These are phyloP conservation scores for Amauroascus verrucosus DNA, from an alignment of 2,329 filamentous ascomycete genomes.

Conservation along the genomic window DNA sequence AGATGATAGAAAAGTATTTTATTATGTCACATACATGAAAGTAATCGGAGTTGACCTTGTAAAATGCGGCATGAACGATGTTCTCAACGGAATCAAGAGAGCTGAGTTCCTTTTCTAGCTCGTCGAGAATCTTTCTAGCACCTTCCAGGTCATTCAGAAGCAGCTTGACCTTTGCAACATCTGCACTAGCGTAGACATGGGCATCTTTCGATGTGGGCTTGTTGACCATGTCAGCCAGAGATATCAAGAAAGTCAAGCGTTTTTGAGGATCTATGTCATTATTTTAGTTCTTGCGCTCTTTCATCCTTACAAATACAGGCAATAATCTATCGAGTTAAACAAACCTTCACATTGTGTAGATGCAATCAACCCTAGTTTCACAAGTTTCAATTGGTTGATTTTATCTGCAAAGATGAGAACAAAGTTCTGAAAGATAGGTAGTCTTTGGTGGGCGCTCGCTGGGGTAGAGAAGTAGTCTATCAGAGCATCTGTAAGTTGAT, in stretches of 20 bases:
- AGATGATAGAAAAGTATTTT: slow-evolving; percentile 6
- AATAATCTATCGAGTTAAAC: too few species aligned
- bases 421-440: slow-evolving; percentile 88
- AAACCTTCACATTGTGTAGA: slow-evolving; percentile 59
- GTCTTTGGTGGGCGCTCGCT: slow-evolving; percentile 70
- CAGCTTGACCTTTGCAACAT: slow-evolving; percentile 79
- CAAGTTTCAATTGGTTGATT: slow-evolving; percentile 97
- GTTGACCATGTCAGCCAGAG: slow-evolving; percentile 78
- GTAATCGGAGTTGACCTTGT: slow-evolving; percentile 88
- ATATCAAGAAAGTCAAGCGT: slow-evolving; percentile 71
- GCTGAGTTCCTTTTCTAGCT: too few species aligned
- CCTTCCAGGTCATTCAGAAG: slow-evolving; percentile 68
- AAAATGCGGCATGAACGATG: slow-evolving; percentile 91
- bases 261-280: too few species aligned
- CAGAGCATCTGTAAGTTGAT: slow-evolving; percentile 86
- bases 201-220: slow-evolving; percentile 90
- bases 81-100: slow-evolving; percentile 92
- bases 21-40: slow-evolving; percentile 56
- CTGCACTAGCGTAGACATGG: slow-evolving; percentile 84
- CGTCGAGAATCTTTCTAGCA: slow-evolving; percentile 77
- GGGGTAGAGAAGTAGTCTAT: slow-evolving; percentile 78
- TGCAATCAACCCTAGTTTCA: slow-evolving; percentile 77
- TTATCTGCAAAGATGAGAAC: slow-evolving; percentile 94
- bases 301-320: too few species aligned
- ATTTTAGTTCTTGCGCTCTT: too few species aligned